phyloP scores from a whole-genome alignment of 1,284 basidiomycete genomes.

The Trichosporon inkin region DNA sequence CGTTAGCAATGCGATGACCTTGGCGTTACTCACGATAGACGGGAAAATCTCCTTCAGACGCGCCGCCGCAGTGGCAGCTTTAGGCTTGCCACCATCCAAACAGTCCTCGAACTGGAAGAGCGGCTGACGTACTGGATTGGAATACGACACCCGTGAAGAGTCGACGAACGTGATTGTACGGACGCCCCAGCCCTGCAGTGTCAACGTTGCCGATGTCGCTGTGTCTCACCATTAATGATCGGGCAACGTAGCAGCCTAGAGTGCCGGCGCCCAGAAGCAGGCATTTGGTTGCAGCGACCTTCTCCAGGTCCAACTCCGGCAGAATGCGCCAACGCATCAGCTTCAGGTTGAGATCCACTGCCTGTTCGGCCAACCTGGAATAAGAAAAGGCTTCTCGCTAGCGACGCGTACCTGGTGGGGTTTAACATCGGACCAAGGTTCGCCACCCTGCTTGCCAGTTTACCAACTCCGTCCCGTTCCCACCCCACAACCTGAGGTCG shows the following conservation, averaged over 20 bases:
- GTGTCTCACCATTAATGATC: slow-evolving; percentile 71
- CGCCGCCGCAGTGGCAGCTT: slow-evolving; percentile 88
- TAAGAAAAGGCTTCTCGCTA: slow-evolving; percentile 2
- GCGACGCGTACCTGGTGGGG: slow-evolving; percentile 57
- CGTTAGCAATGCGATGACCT: not conserved
- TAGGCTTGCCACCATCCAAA: slow-evolving; percentile 85
- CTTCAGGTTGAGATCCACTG: slow-evolving; percentile 93
- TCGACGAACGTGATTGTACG: slow-evolving; percentile 90
- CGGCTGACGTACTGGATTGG: slow-evolving; percentile 94
- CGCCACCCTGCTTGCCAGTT: slow-evolving; percentile 79
- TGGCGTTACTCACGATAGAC: slow-evolving; percentile 64
- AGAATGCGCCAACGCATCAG: slow-evolving; percentile 97
- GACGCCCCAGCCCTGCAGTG: slow-evolving; percentile 81
- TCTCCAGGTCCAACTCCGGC: slow-evolving; percentile 81
- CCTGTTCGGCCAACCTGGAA: slow-evolving; percentile 80
- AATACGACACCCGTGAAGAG: slow-evolving; percentile 85
- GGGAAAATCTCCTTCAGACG: slow-evolving; percentile 84
- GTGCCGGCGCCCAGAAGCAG: slow-evolving; percentile 92
- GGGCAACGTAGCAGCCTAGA: slow-evolving; percentile 90
- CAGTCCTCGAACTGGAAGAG: slow-evolving; percentile 94
- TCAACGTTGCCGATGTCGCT: not conserved
- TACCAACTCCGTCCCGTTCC: slow-evolving; percentile 84
- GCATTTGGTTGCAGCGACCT: slow-evolving; percentile 72
- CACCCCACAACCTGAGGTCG: slow-evolving; percentile 70
- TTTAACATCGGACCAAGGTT: slow-evolving; percentile 96